phyloP scores from a whole-genome alignment of 177 flowering plant species.

The Telopea speciosissima region DNA sequence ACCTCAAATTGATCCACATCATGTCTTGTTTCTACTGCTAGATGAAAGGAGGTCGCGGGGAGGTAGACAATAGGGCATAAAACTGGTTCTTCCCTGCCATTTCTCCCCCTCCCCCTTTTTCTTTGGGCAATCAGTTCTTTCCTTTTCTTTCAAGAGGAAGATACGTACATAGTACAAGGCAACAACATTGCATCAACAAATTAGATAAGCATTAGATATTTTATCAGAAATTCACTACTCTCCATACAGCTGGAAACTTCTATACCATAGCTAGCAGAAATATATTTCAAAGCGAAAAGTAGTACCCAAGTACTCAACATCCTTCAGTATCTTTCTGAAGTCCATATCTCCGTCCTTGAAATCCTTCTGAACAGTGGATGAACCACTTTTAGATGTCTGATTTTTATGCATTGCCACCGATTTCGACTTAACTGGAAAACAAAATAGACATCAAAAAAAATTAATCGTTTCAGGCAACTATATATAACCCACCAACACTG shows the following conservation, averaged over 20 bases:
- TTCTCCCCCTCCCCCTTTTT: no score
- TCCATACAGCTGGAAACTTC: background rate
- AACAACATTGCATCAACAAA: background rate
- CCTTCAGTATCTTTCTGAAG: constrained; percentile 39
- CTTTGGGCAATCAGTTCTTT: no score
- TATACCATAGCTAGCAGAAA: background rate
- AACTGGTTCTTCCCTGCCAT: background rate
- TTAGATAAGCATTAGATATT: background rate
- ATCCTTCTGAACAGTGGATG: constrained; percentile 13
- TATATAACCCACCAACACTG: background rate
- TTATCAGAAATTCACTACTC: background rate
- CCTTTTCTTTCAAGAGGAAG: background rate
- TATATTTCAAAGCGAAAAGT: background rate
- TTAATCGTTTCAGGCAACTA: background rate
- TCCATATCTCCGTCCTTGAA: constrained; percentile 20
- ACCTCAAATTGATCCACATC: background rate
- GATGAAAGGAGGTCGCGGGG: background rate
- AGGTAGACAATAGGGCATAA: background rate
- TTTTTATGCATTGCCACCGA: constrained; percentile 17
- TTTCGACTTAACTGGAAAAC: background rate
- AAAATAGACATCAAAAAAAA: background rate
- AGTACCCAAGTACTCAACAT: constrained; percentile 43
- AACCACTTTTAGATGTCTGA: constrained; percentile 8
- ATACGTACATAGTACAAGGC: background rate
- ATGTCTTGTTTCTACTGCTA: background rate